These are phyloP conservation scores for Penicillium robsamsonii DNA, from an alignment of 495 filamentous ascomycete genomes.

Conservation along the genomic window DNA sequence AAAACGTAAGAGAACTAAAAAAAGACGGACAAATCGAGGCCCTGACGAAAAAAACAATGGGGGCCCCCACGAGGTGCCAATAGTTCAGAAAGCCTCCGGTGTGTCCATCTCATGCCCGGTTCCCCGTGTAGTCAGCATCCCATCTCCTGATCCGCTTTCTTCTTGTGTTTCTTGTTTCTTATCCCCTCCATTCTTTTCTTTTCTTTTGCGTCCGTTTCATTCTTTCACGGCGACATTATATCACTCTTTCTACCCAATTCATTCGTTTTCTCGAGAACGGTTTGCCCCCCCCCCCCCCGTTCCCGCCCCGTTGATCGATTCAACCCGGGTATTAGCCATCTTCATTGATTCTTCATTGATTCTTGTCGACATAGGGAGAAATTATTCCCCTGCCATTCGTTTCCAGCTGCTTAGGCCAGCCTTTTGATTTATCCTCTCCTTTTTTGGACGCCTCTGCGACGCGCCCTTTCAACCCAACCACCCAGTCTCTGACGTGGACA, in stretches of 20 bases:
- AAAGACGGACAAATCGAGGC: slow-evolving; percentile 13
- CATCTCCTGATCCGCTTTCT: slow-evolving; percentile 33
- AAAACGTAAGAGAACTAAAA: background rate
- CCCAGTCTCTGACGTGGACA: slow-evolving; percentile 31
- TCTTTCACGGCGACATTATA: slow-evolving; percentile 40
- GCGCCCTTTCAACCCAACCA: slow-evolving; percentile 35
- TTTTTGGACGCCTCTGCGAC: slow-evolving; percentile 44
- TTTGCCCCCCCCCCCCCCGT: slow-evolving; percentile 20
- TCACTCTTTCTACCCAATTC: slow-evolving; percentile 28
- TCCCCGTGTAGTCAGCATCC: slow-evolving; percentile 30
- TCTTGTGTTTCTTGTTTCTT: slow-evolving; percentile 23
- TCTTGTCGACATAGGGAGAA: slow-evolving; percentile 13
- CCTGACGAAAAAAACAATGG: slow-evolving; percentile 5
- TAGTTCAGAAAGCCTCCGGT: slow-evolving; percentile 4
- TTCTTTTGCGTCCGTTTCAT: slow-evolving; percentile 40
- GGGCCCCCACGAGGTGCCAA: slow-evolving; percentile 23
- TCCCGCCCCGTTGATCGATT: slow-evolving; percentile 33
- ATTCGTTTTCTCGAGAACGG: slow-evolving; percentile 33
- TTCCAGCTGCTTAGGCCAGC: slow-evolving; percentile 46
- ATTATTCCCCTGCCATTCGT: slow-evolving; percentile 20
- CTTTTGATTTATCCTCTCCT: slow-evolving; percentile 31
- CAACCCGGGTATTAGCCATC: slow-evolving; percentile 23
- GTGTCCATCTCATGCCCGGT: background rate
- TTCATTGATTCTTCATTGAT: slow-evolving; percentile 14
- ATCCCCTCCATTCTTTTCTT: slow-evolving; percentile 25